A percentile compares a stretch with the other conserved stretches of the same genome.
phyloP scores from a whole-genome alignment of 2,329 filamentous ascomycete genomes.

The Trichophyton benhamiae region DNA sequence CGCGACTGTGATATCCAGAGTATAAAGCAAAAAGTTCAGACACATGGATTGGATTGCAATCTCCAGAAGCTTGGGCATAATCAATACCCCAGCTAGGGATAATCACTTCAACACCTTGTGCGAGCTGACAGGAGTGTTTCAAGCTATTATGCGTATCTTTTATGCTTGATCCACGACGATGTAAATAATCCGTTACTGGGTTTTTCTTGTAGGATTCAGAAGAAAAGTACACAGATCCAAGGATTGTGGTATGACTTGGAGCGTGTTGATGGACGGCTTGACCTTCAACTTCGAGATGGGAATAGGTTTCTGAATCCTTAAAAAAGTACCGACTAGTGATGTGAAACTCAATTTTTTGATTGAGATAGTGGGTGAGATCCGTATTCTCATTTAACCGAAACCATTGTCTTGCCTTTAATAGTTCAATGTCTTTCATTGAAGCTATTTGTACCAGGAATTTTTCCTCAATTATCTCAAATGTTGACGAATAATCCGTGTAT shows the following conservation, averaged over 20 bases:
- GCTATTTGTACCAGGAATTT: conserved; percentile 93
- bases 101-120: conserved; percentile 77
- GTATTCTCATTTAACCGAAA: conserved; percentile 36
- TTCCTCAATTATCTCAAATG: conserved; percentile 82
- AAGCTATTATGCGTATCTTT: conserved; percentile 64
- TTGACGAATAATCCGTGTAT: conserved; percentile 93
- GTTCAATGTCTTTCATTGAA: conserved; percentile 80
- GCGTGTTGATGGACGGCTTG: neutral
- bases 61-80: conserved; percentile 91
- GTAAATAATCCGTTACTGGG: neutral
- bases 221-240: neutral
- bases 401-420: conserved; percentile 95
- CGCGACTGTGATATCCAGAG: conserved; percentile 75
- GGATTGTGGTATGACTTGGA: neutral
- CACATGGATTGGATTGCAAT: conserved; percentile 98
- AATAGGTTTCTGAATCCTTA: neutral
- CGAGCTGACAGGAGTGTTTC: conserved; percentile 84
- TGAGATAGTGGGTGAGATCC: neutral
- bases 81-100: conserved; percentile 77
- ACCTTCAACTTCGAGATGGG: neutral
- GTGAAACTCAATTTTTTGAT: neutral
- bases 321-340: neutral
- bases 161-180: neutral
- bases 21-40: conserved; percentile 62
- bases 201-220: neutral